These are phyloP conservation scores for Thermochaetoides thermophila DNA, from an alignment of 495 filamentous ascomycete genomes.

Conservation along the genomic window DNA sequence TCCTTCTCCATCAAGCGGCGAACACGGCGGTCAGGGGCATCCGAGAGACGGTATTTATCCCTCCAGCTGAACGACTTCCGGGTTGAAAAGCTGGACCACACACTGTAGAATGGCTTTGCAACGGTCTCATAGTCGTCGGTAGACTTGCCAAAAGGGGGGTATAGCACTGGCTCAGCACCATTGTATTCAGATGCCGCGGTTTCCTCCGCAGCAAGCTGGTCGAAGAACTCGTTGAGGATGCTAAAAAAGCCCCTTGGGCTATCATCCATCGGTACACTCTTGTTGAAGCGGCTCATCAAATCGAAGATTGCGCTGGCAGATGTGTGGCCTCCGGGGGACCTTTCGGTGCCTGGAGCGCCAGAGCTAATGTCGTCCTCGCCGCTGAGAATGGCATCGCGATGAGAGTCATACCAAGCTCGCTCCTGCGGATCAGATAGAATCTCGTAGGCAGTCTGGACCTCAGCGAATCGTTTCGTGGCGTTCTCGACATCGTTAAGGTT, in stretches of 20 bases:
- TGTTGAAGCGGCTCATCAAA: conserved; percentile 61
- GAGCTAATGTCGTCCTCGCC: conserved; percentile 35
- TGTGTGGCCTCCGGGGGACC: conserved; percentile 52
- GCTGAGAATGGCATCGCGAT: conserved; percentile 68
- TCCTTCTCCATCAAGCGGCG: conserved; percentile 89
- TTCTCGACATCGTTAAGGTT: conserved; percentile 78
- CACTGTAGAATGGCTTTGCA: conserved; percentile 66
- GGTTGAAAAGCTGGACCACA: conserved; percentile 72
- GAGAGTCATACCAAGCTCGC: conserved; percentile 93
- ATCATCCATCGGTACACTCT: conserved; percentile 63
- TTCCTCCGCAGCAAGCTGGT: conserved; percentile 71
- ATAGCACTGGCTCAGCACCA: conserved; percentile 36
- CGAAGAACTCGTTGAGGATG: conserved; percentile 58
- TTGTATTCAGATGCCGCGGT: conserved; percentile 54
- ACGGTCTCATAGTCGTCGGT: conserved; percentile 53
- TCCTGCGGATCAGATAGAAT: conserved; percentile 91
- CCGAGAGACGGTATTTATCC: conserved; percentile 63
- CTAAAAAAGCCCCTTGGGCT: conserved; percentile 68
- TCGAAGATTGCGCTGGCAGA: conserved; percentile 60
- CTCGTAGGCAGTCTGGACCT: conserved; percentile 86
- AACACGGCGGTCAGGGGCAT: conserved; percentile 74
- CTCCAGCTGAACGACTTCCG: conserved; percentile 79
- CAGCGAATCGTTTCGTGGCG: conserved; percentile 73
- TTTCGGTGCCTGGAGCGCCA: conserved; percentile 33
- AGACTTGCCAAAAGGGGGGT: conserved; percentile 66